Evolutionary conservation across 768 basidiomycete genomes (phyloP).

Genomic region (Punctularia strigosozonata): DNA sequence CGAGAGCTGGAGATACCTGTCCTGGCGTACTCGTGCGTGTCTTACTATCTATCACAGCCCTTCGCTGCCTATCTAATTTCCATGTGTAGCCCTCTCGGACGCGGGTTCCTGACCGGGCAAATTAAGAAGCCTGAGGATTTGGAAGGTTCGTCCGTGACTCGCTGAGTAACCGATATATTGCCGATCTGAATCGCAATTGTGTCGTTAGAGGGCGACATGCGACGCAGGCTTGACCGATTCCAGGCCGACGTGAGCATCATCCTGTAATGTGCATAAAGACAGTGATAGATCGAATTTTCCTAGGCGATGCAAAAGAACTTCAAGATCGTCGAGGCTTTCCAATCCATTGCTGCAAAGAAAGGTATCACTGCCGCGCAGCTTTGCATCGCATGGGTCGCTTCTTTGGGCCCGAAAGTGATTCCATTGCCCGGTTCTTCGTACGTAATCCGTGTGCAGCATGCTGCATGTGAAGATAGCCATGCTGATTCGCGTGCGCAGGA

Average conservation of each 20-base stretch:
- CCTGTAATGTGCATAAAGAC: no score
- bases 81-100: conserved; percentile 37
- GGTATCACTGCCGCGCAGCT: conserved; percentile 28
- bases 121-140: conserved; percentile 29
- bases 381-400: conserved; percentile 26
- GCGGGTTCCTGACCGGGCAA: conserved; percentile 40
- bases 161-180: no score
- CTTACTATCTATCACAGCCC: no score
- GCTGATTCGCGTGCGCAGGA: conserved; percentile 13
- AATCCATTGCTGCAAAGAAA: conserved; percentile 28
- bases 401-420: conserved; percentile 25
- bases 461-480: not conserved
- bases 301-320: conserved; percentile 31
- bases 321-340: conserved; percentile 28
- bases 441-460: conserved; percentile 5
- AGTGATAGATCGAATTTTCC: conserved; percentile 20
- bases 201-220: conserved; percentile 25
- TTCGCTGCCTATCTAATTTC: not conserved
- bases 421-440: conserved; percentile 40
- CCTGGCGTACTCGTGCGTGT: conserved; percentile 43
- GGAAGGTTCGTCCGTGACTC: no score
- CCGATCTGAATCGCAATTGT: no score
- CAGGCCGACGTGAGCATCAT: conserved; percentile 21
- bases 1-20: conserved; percentile 43
- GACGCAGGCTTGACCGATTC: conserved; percentile 22